Evolutionary conservation across 352 stramenopile genomes (phyloP).

Genomic region (Pythium plurisporium): DNA sequence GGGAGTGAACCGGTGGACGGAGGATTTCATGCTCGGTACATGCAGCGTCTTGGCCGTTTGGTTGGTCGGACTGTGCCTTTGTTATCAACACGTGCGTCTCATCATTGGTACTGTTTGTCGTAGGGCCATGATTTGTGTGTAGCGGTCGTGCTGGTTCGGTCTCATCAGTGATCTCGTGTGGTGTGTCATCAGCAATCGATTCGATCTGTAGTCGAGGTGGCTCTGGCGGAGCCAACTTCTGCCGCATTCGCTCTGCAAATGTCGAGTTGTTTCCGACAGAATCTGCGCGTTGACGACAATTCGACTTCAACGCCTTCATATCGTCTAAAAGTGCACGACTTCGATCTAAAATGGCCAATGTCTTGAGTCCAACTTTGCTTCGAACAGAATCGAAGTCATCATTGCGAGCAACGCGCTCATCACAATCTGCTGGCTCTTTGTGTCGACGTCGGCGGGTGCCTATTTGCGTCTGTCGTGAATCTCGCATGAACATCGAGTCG

Average conservation of each 20-base stretch:
- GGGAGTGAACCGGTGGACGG: constrained; percentile 35
- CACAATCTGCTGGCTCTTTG: constrained; percentile 1
- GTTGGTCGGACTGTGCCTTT: too few relatives aligned
- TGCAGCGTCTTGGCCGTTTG: background rate
- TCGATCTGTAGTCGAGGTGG: background rate
- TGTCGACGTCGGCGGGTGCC: background rate
- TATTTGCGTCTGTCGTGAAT: background rate
- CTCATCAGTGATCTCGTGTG: background rate
- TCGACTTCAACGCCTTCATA: constrained; percentile 2
- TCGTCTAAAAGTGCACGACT: constrained; percentile 42
- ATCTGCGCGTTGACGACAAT: background rate
- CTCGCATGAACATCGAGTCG: background rate
- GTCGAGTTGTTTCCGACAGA: background rate
- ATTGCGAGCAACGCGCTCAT: too few relatives aligned
- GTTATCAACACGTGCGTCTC: too few relatives aligned
- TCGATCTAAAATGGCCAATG: constrained; percentile 50
- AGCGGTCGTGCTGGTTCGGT: background rate
- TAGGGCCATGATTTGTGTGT: too few relatives aligned
- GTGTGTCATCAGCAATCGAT: background rate
- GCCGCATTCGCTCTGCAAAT: constrained; percentile 16
- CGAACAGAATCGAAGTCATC: constrained; percentile 32
- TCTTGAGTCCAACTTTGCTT: constrained; percentile 45
- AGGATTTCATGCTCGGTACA: constrained; percentile 48
- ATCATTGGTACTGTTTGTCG: background rate
- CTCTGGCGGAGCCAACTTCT: constrained; percentile 4